A percentile compares a stretch with the other conserved stretches of the same genome.
These are phyloP conservation scores for Metschnikowia matae DNA, from an alignment of 805 yeast species.

Conservation along the genomic window DNA sequence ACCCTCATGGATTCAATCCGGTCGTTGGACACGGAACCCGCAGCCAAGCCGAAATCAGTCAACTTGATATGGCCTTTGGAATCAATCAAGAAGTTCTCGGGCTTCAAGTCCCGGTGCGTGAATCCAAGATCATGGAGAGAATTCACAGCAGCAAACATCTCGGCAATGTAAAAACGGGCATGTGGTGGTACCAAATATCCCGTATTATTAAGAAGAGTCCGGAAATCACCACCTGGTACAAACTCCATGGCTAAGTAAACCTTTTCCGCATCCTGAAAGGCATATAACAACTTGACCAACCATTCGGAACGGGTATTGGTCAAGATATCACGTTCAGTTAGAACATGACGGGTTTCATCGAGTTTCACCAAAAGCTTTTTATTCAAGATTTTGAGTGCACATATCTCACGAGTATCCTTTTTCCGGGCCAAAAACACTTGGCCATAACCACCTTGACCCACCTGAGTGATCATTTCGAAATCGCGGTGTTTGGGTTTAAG, in stretches of 20 bases:
- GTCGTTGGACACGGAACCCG: conserved; percentile 90
- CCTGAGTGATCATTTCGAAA: conserved; percentile 94
- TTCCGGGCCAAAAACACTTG: conserved; percentile 96
- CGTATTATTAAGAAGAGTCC: conserved; percentile 89
- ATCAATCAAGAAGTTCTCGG: conserved; percentile 88
- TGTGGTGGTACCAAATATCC: conserved; percentile 92
- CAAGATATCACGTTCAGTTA: conserved; percentile 93
- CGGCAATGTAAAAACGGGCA: conserved; percentile 90
- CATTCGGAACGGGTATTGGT: conserved; percentile 96
- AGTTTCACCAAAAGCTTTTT: conserved; percentile 80
- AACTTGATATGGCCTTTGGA: conserved; percentile 87
- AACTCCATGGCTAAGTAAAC: conserved; percentile 97
- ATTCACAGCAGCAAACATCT: conserved; percentile 94
- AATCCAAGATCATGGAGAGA: conserved; percentile 92
- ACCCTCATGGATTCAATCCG: conserved; percentile 90
- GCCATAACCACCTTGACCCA: conserved; percentile 99
- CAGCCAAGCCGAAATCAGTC: conserved; percentile 96
- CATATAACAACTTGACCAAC: conserved; percentile 90
- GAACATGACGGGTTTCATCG: conserved; percentile 92
- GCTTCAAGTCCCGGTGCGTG: conserved; percentile 95
- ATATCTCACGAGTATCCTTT: conserved; percentile 89
- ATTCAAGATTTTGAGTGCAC: conserved; percentile 90
- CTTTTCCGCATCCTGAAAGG: conserved; percentile 89
- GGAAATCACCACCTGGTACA: conserved; percentile 99
- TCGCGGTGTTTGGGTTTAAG: conserved; percentile 91